Evolutionary conservation across 1,284 basidiomycete species (phyloP), one percentile per base, ranked within the genome.

Genomic region (Meira nashicola): DNA sequence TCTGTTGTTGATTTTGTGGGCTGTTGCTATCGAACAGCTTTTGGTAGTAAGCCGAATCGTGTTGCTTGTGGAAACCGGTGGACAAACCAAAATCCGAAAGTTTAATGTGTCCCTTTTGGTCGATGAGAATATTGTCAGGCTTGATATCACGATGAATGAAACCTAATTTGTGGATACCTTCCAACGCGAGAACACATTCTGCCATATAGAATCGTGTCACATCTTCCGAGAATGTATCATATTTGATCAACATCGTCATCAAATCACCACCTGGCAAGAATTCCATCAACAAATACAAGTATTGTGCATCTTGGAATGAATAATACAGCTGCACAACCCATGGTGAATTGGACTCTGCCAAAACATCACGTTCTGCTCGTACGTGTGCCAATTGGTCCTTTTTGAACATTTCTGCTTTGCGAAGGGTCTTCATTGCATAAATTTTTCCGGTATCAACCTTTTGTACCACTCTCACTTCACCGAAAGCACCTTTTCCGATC

Each of bases 181-280:
- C 94, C 63, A 98, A 93, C 19, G 94, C 94, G 38, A 98, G 83
- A 57, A 97, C 92, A 79, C 92, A 96, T 80, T 98, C 94, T 44
- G 94, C 94, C 86, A 98, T 96, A 81, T 98, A 98, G 82, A 98
- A 98, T 58, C 95, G 87, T 38, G 92, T 95, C 40, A 98, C 94
- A 77, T 98, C 94, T 79, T 98, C 94, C 9, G 90, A 92, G 81
- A 98, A 98, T 1, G 94, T 91, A 79, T 98, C 94, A 80, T 98
- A 97, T 81, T 97, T 97, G 87, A 98, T 98, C 66, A 98, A 83
- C 94, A 97, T 98, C 39, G 88, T 85, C 94, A 98, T 97, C 63
- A 98, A 82, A 80, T 98, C 94, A 21, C 94, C 94, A 48, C 94
- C 94, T 33, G 94, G 93, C 57, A 98, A 83, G 82, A 97, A 98